Base-by-base conservation (phyloP, 495 filamentous ascomycete species). In the Aspergillus kassunensis region DNA sequence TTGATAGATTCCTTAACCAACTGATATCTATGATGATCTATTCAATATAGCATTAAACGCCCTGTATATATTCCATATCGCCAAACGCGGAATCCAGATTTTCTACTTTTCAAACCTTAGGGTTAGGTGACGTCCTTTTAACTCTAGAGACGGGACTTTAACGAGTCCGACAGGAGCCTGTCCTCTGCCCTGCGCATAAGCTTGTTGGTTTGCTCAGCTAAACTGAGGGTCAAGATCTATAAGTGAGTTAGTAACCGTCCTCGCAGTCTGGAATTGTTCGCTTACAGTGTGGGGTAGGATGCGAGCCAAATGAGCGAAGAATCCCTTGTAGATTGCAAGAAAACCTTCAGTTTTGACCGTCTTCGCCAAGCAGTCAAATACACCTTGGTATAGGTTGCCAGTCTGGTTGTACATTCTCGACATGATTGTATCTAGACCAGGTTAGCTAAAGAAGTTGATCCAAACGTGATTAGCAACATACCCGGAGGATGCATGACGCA, bases 361-460 rank as follows among this genome's bases (percentile, higher is more conserved):
- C 74, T 96, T 90, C 62, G 77, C 81, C 36, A 97, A 67, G 67
- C 93, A 99, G 71, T 99, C 93, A 53, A 93, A 90, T 0, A 91
- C 89, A 48, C 90, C 86, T 55, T 79, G 84, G 73, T 99, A 99
- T 4, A 97, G 82, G 64, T 97, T 96, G 24, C 93, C 93, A 47
- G 91, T 92, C 70, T 99, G 93, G 75, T 99, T 99, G 73, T 99
- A 99, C 80, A 99, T 87, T 29, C 93, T 86, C 44, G 87, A 91
- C 93, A 99, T 99, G 71, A 99, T 89, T 8, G 95, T 97, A 66
- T 99, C 93, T 90, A 52, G 6, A 41, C 27, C 18, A 27, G 18
- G 58, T 69, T 56, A 69, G 49, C 7, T 37, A n/a, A n/a, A n/a
- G n/a, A n/a, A n/a, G n/a, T n/a, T n/a, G n/a, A n/a, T n/a, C n/a